phyloP scores from a whole-genome alignment of 2,329 filamentous ascomycete species.

The Pestalotiopsis sp. region DNA sequence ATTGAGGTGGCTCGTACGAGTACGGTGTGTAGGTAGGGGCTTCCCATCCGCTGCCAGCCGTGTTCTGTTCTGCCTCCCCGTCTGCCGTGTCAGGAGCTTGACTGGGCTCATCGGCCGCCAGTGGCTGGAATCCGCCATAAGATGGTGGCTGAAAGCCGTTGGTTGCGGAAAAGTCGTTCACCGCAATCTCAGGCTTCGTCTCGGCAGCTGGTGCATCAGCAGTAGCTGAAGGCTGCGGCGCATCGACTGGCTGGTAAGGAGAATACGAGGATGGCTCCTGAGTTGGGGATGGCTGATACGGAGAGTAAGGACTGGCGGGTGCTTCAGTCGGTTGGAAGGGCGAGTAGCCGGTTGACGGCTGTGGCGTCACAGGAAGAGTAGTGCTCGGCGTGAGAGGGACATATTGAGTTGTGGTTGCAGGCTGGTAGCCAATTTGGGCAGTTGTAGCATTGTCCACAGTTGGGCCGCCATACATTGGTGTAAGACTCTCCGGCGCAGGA shows the following conservation, averaged over 20 bases:
- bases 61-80: conserved; percentile 30
- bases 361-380: not conserved
- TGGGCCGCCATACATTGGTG: conserved; percentile 27
- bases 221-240: conserved; percentile 17
- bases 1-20: conserved; percentile 53
- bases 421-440: conserved; percentile 35
- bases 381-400: conserved; percentile 11
- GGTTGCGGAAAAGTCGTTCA: conserved; percentile 20
- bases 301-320: conserved; percentile 8
- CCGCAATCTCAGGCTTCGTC: conserved; percentile 16
- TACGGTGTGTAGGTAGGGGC: conserved; percentile 65
- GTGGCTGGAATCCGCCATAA: conserved; percentile 54
- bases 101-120: conserved; percentile 38
- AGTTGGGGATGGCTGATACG: not conserved
- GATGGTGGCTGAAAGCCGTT: conserved; percentile 46
- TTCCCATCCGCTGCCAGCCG: conserved; percentile 52
- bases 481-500: conserved; percentile 41
- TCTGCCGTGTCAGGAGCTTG: conserved; percentile 24
- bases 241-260: conserved; percentile 29
- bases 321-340: conserved; percentile 15
- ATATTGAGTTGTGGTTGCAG: conserved; percentile 10
- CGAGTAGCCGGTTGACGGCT: conserved; percentile 25
- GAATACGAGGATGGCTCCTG: conserved; percentile 21
- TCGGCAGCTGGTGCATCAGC: conserved; percentile 16
- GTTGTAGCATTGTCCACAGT: conserved; percentile 31